phyloP scores from a whole-genome alignment of 2,329 filamentous ascomycete species.

The Coniochaeta ligniaria region DNA sequence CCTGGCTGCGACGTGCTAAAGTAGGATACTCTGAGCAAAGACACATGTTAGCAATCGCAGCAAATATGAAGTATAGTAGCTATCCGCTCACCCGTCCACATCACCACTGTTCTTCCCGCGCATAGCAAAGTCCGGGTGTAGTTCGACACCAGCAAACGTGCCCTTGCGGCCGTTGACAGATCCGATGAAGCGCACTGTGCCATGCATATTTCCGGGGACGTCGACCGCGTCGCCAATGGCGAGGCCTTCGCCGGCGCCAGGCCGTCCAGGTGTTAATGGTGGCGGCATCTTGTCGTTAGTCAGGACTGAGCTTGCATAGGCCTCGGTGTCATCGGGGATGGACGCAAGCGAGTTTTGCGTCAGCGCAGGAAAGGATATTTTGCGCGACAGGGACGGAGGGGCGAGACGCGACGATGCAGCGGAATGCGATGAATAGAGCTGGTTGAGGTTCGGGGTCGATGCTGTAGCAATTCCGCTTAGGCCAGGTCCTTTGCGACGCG shows the following conservation, averaged over 20 bases:
- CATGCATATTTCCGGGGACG: conserved; percentile 88
- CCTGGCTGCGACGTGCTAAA: conserved; percentile 73
- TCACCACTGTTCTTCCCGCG: conserved; percentile 94
- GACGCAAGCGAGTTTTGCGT: conserved; percentile 55
- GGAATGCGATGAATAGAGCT: conserved; percentile 37
- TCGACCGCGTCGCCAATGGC: conserved; percentile 79
- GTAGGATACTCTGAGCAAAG: conserved; percentile 54
- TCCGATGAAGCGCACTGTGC: conserved; percentile 83
- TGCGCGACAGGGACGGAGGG: conserved; percentile 51
- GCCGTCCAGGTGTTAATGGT: conserved; percentile 45
- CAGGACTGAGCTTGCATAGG: conserved; percentile 52
- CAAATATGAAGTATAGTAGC: conserved; percentile 1
- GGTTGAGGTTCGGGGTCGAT: conserved; percentile 53
- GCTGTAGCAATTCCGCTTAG: conserved; percentile 33
- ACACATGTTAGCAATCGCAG: conserved; percentile 10
- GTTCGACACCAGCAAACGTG: conserved; percentile 85
- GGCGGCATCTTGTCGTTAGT: conserved; percentile 39
- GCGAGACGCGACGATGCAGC: conserved; percentile 29
- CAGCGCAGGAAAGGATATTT: conserved; percentile 64
- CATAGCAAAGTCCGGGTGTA: conserved; percentile 70
- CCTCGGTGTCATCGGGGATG: conserved; percentile 60
- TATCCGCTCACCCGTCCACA: conserved; percentile 71
- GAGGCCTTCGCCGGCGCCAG: conserved; percentile 42
- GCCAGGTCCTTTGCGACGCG: conserved; percentile 34
- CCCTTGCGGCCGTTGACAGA: conserved; percentile 83